Percentiles rank a stretch among this genome's conserved stretches.
phyloP scores from a whole-genome alignment of 2,329 filamentous ascomycete species.

The Hymenoscyphus occultus region DNA sequence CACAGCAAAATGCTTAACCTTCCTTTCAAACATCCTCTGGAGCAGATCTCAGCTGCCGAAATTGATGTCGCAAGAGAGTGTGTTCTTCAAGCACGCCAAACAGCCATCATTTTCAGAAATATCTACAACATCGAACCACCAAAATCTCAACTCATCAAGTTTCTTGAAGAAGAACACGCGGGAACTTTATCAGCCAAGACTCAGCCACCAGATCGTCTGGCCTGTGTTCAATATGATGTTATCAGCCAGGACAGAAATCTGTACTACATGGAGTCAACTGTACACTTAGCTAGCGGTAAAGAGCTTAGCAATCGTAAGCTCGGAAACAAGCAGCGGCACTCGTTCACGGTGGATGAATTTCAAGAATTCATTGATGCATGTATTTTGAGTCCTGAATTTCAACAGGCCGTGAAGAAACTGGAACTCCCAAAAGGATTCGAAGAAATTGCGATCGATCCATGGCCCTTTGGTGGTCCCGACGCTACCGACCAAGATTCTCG shows the following conservation, averaged over 20 bases:
- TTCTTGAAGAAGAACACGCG: conserved; percentile 48
- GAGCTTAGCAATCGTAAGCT: conserved; percentile 43
- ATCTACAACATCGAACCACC: conserved; percentile 55
- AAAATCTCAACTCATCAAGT: conserved; percentile 50
- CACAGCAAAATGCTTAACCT: conserved; percentile 20
- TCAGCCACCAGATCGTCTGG: conserved; percentile 45
- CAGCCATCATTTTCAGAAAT: conserved; percentile 56
- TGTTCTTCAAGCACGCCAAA: conserved; percentile 36
- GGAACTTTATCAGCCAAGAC: conserved; percentile 39
- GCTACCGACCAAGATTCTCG: conserved; percentile 38
- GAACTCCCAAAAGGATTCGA: conserved; percentile 55
- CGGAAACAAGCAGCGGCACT: conserved; percentile 44
- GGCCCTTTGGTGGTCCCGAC: conserved; percentile 59
- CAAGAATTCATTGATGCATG: conserved; percentile 53
- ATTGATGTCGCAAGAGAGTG: conserved; percentile 50
- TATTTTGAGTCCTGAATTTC: conserved; percentile 53
- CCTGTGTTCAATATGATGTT: conserved; percentile 55
- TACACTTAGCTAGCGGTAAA: conserved; percentile 51
- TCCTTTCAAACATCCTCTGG: conserved; percentile 43
- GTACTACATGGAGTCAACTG: conserved; percentile 43
- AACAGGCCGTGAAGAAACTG: conserved; percentile 59
- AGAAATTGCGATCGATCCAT: conserved; percentile 58
- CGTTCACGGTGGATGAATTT: conserved; percentile 45
- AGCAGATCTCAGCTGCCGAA: conserved; percentile 45
- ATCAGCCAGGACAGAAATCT: conserved; percentile 41